Percentiles rank a stretch among this genome's conserved stretches.
Conservation (phyloP, 495 filamentous ascomycete species). For the Penicilliopsis zonata region DNA sequence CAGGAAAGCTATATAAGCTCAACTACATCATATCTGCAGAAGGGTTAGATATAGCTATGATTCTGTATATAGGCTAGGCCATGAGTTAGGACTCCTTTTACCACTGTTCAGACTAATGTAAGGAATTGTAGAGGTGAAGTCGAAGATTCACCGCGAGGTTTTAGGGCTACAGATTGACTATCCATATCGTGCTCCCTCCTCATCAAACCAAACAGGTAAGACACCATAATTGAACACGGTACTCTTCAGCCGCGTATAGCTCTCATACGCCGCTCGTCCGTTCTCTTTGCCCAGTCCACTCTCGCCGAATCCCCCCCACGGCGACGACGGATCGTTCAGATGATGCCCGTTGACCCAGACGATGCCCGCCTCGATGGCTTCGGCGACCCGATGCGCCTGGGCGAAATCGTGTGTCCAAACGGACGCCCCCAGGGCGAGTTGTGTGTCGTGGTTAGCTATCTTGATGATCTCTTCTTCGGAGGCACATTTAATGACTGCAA, state of each 20-base stretch:
- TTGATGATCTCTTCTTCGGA: conserved; percentile 47
- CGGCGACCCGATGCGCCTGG: conserved; percentile 36
- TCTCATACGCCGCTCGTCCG: conserved; percentile 42
- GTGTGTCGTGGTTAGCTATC: conserved; percentile 42
- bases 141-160: no score
- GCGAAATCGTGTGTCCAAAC: conserved; percentile 43
- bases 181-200: conserved; percentile 35
- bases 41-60: no score
- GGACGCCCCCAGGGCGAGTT: conserved; percentile 44
- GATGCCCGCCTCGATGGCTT: conserved; percentile 38
- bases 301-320: conserved; percentile 54
- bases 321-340: conserved; percentile 35
- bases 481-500: conserved; percentile 43
- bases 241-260: conserved; percentile 46
- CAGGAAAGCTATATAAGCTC: no score
- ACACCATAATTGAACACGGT: conserved; percentile 45
- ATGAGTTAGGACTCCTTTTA: no score
- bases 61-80: no score
- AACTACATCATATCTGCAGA: no score
- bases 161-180: no score
- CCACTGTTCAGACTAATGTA: no score
- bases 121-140: no score
- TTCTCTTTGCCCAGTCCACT: conserved; percentile 57
- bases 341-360: conserved; percentile 48
- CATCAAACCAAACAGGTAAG: conserved; percentile 38